These are phyloP conservation scores for Pilatotrama ljubarskyi DNA, from an alignment of 768 basidiomycete genomes.

Conservation along the genomic window DNA sequence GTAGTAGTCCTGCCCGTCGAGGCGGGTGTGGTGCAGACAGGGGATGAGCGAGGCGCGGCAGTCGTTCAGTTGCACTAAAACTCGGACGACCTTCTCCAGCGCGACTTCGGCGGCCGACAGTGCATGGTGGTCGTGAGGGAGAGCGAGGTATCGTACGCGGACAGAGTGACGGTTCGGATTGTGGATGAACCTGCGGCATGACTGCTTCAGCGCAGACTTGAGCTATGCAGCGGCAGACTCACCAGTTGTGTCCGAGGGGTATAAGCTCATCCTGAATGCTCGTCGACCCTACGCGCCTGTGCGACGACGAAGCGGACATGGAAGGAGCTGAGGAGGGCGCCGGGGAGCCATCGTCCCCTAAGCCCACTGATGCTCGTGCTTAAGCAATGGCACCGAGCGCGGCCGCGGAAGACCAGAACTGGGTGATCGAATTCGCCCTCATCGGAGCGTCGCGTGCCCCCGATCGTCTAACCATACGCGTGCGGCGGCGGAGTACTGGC, in stretches of 20 bases:
- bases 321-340: not conserved
- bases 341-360: conserved; percentile 4
- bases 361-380: not conserved
- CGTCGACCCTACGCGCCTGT: not conserved
- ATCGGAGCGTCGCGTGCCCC: not conserved
- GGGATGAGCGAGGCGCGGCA: conserved; percentile 15
- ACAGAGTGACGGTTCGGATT: conserved; percentile 17
- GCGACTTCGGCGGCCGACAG: conserved; percentile 8
- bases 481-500: not conserved
- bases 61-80: conserved; percentile 1
- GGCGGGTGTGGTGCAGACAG: conserved; percentile 2
- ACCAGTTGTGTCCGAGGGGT: conserved; percentile 17
- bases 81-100: conserved; percentile 3
- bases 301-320: conserved; percentile 7
- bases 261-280: conserved; percentile 14
- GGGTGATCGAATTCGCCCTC: not conserved
- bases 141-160: conserved; percentile 15
- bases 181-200: conserved; percentile 15
- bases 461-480: not conserved
- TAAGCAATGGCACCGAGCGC: not conserved
- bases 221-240: not conserved
- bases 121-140: conserved; percentile 9
- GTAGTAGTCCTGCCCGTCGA: not conserved
- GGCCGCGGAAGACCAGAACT: not conserved
- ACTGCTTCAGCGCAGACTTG: too few relatives aligned